Base-by-base conservation (phyloP, 371 early-diverging fungal species). In the Edhazardia aedis region DNA sequence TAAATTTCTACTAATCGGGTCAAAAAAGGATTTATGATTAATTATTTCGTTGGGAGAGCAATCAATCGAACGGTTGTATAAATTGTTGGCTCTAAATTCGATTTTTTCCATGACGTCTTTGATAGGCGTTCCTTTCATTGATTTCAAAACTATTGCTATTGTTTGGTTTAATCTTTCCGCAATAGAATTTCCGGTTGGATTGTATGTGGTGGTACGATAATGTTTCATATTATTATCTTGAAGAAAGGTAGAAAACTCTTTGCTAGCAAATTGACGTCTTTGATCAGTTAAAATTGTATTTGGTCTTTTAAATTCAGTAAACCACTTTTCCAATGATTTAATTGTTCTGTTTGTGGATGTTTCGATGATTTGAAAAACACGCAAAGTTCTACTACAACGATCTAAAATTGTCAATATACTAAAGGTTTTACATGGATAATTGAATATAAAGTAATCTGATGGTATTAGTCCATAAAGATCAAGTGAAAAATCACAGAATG, bases 261-360 rank as follows among this genome's bases (percentile, higher is more conserved):
- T 55, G 38, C 55, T 55, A 7, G 36, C 23, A 47, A 42, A 55
- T 36, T 55, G 47, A 7, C 29, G 33, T 18, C 55, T 47, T 12
- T 55, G 38, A 19, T 55, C 55, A 2, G 45, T 24, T 12, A 47
- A 25, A 26, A 55, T 24, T 2, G 1, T 37, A 38, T 24, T 45
- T 23, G 55, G 55, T 9, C 7, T 22, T 4, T 42, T 47, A 23
- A 42, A 26, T 16, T 3, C 1, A 19, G 36, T 39, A 38, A 47
- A 42, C 46, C 46, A 55, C 28, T 25, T 51, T 6, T 51, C 24
- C 9, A 51, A 14, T 7, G 21, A 7, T 39, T 16, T 25, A 37
- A 33, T 1, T 18, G 1, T 1, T 24, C 4, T 27, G 16, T 25
- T 4, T n/a, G 23, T 19, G 25, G 21, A 27, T 28, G 4, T 16